A percentile compares a stretch with the other conserved stretches of the same genome.
These are phyloP conservation scores for Afroboletus lepidellus DNA, from an alignment of 1,284 basidiomycete species.

Conservation along the genomic window DNA sequence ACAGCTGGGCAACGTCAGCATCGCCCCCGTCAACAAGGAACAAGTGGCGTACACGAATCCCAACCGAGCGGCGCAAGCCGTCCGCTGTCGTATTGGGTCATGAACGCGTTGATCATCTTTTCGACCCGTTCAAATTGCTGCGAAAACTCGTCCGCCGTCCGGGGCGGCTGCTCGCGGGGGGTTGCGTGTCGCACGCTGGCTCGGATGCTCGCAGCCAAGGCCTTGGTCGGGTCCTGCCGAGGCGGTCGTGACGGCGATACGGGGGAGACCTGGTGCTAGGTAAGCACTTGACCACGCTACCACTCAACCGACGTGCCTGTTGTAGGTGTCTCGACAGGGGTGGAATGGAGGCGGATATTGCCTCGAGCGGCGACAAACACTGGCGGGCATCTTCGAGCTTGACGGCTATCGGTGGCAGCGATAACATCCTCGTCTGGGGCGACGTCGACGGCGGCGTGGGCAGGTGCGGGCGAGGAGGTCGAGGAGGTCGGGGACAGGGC, in stretches of 20 bases:
- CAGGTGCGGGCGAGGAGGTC: constrained; percentile 25
- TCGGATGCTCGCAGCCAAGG: constrained; percentile 12
- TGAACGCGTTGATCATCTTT: constrained; percentile 21
- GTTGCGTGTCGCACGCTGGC: constrained; percentile 6
- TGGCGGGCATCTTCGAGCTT: constrained; percentile 22
- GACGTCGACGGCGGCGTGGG: constrained; percentile 25
- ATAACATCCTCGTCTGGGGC: constrained; percentile 18
- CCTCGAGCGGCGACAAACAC: constrained; percentile 10
- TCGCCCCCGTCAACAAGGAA: neutral
- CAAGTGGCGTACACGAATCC: constrained; percentile 24
- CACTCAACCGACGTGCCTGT: neutral
- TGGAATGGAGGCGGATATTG: no score
- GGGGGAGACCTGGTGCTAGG: no score
- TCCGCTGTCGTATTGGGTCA: constrained; percentile 22
- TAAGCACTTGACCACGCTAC: no score
- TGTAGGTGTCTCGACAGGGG: no score
- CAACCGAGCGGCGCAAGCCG: constrained; percentile 26
- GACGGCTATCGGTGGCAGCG: constrained; percentile 32
- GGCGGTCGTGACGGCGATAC: no score
- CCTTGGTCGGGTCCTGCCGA: neutral
- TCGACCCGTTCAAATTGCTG: constrained; percentile 21
- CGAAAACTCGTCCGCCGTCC: constrained; percentile 23
- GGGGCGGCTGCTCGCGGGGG: constrained; percentile 11
- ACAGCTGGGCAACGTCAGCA: constrained; percentile 13
- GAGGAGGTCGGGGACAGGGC: no score